A percentile compares a stretch with the other conserved stretches of the same genome.
Evolutionary conservation across 495 filamentous ascomycete genomes (phyloP).

Genomic region (Acidomyces sp.): DNA sequence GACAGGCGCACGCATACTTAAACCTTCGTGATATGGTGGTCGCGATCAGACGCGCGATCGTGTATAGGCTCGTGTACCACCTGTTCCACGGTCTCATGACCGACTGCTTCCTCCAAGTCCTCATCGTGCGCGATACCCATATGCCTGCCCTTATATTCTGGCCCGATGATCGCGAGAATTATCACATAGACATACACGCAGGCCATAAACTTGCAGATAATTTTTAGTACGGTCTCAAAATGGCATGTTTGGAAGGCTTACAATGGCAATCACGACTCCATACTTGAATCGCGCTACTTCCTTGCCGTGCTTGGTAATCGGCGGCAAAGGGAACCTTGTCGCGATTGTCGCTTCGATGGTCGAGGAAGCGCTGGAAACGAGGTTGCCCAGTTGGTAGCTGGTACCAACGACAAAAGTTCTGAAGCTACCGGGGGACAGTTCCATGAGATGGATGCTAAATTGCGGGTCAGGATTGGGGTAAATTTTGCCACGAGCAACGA

Average conservation of each 20-base stretch:
- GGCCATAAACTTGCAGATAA: slow-evolving; percentile 46
- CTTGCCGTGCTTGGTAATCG: slow-evolving; percentile 25
- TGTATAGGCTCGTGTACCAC: background rate
- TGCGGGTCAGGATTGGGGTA: background rate
- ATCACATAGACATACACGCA: slow-evolving; percentile 81
- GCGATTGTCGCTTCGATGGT: slow-evolving; percentile 80
- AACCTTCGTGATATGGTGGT: slow-evolving; percentile 15
- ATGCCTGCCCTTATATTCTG: slow-evolving; percentile 53
- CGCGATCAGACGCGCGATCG: slow-evolving; percentile 5
- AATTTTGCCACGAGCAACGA: background rate
- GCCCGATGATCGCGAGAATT: slow-evolving; percentile 59
- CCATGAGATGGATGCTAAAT: slow-evolving; percentile 65
- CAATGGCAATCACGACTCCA: slow-evolving; percentile 77
- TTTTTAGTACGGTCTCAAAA: too few species aligned
- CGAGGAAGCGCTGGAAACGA: slow-evolving; percentile 63
- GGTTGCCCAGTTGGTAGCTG: slow-evolving; percentile 73
- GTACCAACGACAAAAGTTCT: slow-evolving; percentile 76
- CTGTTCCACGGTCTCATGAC: slow-evolving; percentile 23
- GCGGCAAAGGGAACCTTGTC: slow-evolving; percentile 60
- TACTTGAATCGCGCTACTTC: slow-evolving; percentile 53
- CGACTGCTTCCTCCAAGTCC: slow-evolving; percentile 47
- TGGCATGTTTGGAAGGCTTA: slow-evolving; percentile 1
- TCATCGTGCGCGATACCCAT: slow-evolving; percentile 56
- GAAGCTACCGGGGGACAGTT: slow-evolving; percentile 67
- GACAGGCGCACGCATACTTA: too few species aligned